A percentile compares a stretch with the other conserved stretches of the same genome.
Evolutionary conservation across 202 grass and related monocot species (phyloP).

Genomic region (Hordeum pubiflorum): DNA sequence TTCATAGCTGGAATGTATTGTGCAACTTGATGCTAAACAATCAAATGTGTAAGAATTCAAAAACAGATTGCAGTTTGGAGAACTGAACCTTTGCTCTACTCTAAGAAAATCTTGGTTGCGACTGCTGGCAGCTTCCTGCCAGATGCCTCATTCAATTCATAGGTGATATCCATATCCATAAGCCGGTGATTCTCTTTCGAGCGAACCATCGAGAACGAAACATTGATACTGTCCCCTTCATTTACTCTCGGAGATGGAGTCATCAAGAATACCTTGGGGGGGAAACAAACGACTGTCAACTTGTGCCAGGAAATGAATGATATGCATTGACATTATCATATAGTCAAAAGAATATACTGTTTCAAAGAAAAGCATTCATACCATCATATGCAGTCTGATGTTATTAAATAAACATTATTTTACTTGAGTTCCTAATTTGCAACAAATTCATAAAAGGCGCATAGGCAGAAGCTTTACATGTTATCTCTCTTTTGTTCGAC

Average conservation of each 20-base stretch:
- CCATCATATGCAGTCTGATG: neutral
- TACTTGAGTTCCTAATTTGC: neutral
- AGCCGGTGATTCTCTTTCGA: conserved; percentile 90
- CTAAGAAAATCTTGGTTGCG: conserved; percentile 62
- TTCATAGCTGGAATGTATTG: neutral
- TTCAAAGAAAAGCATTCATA: neutral
- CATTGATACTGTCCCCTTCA: conserved; percentile 62
- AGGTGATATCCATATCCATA: conserved; percentile 85
- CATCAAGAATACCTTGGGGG: conserved; percentile 73
- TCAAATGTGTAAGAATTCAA: neutral
- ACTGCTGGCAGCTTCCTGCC: conserved; percentile 57
- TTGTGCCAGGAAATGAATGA: neutral
- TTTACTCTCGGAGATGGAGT: conserved; percentile 54
- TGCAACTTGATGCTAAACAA: neutral
- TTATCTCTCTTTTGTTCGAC: neutral
- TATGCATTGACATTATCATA: neutral
- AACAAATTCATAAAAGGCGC: neutral
- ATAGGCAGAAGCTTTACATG: neutral
- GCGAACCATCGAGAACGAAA: conserved; percentile 83
- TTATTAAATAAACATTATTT: neutral
- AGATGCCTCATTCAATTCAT: conserved; percentile 64
- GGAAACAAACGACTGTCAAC: neutral
- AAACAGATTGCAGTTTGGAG: neutral
- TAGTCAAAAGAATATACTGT: neutral
- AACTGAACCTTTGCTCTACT: conserved; percentile 48